Conservation (phyloP, 169 alveolate genomes). For the Plasmodium cynomolgi region DNA sequence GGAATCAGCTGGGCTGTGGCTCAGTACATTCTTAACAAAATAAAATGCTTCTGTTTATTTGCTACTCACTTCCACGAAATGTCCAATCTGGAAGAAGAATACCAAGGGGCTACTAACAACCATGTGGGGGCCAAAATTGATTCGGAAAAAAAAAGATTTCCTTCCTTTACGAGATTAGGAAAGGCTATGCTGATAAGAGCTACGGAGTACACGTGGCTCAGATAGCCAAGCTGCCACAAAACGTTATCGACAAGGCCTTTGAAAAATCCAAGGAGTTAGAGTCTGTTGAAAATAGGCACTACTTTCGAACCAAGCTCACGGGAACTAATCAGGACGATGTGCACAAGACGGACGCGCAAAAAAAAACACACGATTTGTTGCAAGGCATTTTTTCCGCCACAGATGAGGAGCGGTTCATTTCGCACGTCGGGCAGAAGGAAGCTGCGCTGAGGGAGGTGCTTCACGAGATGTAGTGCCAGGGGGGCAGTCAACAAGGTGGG, state of each 20-base stretch:
- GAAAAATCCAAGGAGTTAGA: slow-evolving; percentile 75
- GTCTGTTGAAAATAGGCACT: slow-evolving; percentile 69
- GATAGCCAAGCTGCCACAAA: slow-evolving; percentile 92
- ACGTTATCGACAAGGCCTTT: slow-evolving; percentile 77
- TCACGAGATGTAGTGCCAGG: neutral
- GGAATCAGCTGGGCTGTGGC: slow-evolving; percentile 98
- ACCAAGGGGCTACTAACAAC: slow-evolving; percentile 88
- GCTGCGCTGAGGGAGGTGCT: neutral
- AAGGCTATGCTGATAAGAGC: slow-evolving; percentile 93
- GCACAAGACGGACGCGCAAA: neutral
- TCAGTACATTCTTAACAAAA: slow-evolving; percentile 90
- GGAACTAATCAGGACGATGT: slow-evolving; percentile 4
- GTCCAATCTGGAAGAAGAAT: slow-evolving; percentile 89
- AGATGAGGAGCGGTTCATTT: slow-evolving; percentile 18
- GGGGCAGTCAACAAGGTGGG: neutral
- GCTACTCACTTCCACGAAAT: slow-evolving; percentile 99
- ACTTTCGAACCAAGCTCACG: slow-evolving; percentile 36
- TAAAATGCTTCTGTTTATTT: slow-evolving; percentile 95
- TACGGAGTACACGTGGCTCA: slow-evolving; percentile 96
- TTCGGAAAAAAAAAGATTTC: slow-evolving; percentile 78
- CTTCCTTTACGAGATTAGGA: slow-evolving; percentile 90
- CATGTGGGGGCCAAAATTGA: slow-evolving; percentile 85
- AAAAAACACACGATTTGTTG: neutral
- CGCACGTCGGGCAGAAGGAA: neutral
- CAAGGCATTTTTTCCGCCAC: slow-evolving; percentile 1